These are phyloP conservation scores for Brettanomyces custersianus DNA, from an alignment of 805 yeast genomes.

Conservation along the genomic window DNA sequence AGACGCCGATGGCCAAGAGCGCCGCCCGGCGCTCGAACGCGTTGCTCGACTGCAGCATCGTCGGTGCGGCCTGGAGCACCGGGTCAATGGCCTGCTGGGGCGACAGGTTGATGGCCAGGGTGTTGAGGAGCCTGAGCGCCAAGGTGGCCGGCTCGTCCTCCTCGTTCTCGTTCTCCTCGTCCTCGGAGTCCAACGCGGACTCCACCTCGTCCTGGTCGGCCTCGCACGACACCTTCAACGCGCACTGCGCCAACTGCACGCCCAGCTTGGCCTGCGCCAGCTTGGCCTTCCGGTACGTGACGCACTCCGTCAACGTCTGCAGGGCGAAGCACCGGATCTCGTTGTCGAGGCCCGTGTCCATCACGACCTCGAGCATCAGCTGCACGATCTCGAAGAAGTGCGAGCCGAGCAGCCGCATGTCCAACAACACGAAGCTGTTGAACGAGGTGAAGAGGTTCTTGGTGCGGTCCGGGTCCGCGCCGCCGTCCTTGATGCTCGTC, in stretches of 20 bases:
- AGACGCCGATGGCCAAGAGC: constrained; percentile 68
- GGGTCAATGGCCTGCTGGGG: constrained; percentile 87
- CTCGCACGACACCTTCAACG: constrained; percentile 71
- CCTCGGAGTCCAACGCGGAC: constrained; percentile 66
- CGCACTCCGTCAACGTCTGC: constrained; percentile 73
- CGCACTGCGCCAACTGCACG: constrained; percentile 64
- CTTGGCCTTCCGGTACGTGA: constrained; percentile 73
- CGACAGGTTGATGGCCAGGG: constrained; percentile 76
- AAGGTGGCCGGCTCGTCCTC: constrained; percentile 73
- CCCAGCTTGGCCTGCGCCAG: constrained; percentile 76
- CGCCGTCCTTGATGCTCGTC: constrained; percentile 35
- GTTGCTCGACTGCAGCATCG: constrained; percentile 53
- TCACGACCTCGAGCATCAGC: constrained; percentile 68
- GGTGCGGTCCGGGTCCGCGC: constrained; percentile 65
- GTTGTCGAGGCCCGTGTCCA: constrained; percentile 58
- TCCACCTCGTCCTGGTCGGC: constrained; percentile 63
- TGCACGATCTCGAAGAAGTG: constrained; percentile 59
- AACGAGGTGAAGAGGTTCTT: constrained; percentile 75
- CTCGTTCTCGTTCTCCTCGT: constrained; percentile 89
- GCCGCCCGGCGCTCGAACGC: constrained; percentile 82
- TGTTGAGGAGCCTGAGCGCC: constrained; percentile 72
- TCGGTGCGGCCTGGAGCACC: constrained; percentile 54
- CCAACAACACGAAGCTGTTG: constrained; percentile 69
- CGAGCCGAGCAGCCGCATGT: constrained; percentile 71
- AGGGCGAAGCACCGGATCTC: constrained; percentile 79